Percentiles rank a stretch among this genome's conserved stretches.
Conservation (phyloP, 495 filamentous ascomycete species). For the Talaromyces wortmannii region DNA sequence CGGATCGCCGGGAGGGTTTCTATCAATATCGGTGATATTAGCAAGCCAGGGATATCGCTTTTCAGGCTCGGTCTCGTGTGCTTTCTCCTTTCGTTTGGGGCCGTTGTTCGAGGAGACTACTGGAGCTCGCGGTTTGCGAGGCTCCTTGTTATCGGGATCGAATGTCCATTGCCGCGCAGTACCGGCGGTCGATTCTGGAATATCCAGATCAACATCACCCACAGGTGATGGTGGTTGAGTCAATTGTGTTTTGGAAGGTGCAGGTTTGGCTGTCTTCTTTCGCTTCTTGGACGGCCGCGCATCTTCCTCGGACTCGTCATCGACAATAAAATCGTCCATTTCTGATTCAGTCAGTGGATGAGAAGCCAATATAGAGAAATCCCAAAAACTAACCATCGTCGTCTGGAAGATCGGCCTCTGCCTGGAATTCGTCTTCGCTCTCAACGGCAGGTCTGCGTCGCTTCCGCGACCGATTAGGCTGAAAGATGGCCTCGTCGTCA, state of each 20-base stretch:
- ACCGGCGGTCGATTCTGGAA: conserved; percentile 47
- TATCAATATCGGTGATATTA: conserved; percentile 72
- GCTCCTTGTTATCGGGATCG: conserved; percentile 67
- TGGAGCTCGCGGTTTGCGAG: conserved; percentile 45
- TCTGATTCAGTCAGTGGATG: conserved; percentile 37
- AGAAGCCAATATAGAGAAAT: not conserved
- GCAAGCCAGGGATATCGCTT: conserved; percentile 87
- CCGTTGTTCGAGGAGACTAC: conserved; percentile 35
- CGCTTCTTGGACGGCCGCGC: conserved; percentile 59
- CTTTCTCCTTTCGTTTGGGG: conserved; percentile 61
- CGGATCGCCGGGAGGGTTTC: conserved; percentile 69
- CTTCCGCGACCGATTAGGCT: conserved; percentile 34
- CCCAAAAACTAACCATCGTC: conserved; percentile 54
- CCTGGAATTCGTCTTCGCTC: conserved; percentile 65
- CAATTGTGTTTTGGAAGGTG: conserved; percentile 44
- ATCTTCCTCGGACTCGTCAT: conserved; percentile 77
- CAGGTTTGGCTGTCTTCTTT: conserved; percentile 51
- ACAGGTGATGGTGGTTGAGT: conserved; percentile 36
- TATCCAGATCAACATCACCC: conserved; percentile 42
- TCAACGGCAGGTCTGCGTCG: conserved; percentile 45
- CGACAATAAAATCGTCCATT: conserved; percentile 78
- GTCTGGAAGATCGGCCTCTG: conserved; percentile 44
- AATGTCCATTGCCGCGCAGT: conserved; percentile 82
- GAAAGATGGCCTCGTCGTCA: conserved; percentile 46
- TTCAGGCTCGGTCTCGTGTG: conserved; percentile 71